Base-by-base conservation (phyloP, 345 rosid species). In the Alliaria petiolata region DNA sequence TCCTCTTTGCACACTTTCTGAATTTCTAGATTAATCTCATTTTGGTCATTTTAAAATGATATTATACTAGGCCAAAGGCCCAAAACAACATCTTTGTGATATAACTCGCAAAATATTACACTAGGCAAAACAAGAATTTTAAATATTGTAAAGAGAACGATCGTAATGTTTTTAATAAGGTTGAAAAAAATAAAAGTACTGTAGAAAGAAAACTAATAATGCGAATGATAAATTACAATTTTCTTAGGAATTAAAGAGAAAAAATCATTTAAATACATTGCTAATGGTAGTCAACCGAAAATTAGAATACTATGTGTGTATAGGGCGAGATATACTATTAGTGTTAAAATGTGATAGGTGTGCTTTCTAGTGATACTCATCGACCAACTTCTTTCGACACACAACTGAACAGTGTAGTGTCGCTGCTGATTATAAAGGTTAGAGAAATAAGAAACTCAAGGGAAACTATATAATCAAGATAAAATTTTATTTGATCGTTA, bases 1-100 rank as follows among this genome's bases (percentile, higher is more conserved):
- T 56, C 53, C 2, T 73, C 51, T 74, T 74, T 22, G 0, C 12
- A 55, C 54, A 57, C 26, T 49, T 64, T 46, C 44, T 60, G 34
- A 51, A 4, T 36, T 26, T 59, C 31, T 59, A 49, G 39, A 59
- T 26, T 69, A 14, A 17, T 69, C 66, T 69, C 66, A 46, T 20
- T 42, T 42, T 12, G 25, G 12, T n/a, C n/a, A n/a, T n/a, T n/a
- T n/a, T n/a, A 49, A 52, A 14, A 8, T 14, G 17, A 28, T 10
- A 14, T 52, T 28, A 14, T 52, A 52, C 35, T 26, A 26, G 57
- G 35, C 36, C 14, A 42, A n/a, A n/a, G n/a, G n/a, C n/a, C n/a
- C n/a, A n/a, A 53, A 25, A 6, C 17, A 51, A n/a, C 7, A 14
- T 53, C 1, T n/a, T 26, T 12, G 13, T 51, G 56, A 51, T 51